Evolutionary conservation across 371 early-diverging fungal species (phyloP).

Genomic region (Fennellomyces sp.): DNA sequence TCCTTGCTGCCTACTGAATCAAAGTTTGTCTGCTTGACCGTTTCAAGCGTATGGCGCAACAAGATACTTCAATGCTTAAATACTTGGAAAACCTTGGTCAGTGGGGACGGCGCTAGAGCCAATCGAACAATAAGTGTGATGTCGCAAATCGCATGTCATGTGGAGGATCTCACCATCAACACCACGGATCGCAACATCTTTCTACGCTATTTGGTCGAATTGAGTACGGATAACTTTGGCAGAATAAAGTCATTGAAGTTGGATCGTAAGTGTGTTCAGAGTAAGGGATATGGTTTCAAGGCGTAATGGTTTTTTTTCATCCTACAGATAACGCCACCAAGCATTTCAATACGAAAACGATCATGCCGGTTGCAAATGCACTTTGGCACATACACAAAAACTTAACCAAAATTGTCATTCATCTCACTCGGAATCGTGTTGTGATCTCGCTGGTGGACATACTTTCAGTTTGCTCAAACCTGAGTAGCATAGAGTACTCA

Average conservation of each 20-base stretch:
- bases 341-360: not conserved
- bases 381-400: not conserved
- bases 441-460: not conserved
- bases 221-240: not conserved
- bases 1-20: not conserved
- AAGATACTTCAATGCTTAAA: not conserved
- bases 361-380: not conserved
- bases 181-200: not conserved
- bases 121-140: not conserved
- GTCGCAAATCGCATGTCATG: not conserved
- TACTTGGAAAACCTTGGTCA: no score
- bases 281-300: no score
- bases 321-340: not conserved
- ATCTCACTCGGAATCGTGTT: not conserved
- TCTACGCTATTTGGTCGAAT: not conserved
- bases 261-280: not conserved
- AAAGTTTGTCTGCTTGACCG: constrained; percentile 1
- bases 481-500: no score
- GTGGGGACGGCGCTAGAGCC: not conserved
- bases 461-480: no score
- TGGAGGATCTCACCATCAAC: not conserved
- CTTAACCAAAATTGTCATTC: not conserved
- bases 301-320: no score
- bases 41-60: not conserved
- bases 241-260: not conserved